Base-by-base conservation (phyloP, 2,329 filamentous ascomycete genomes). In the Aspergillus tanneri region DNA sequence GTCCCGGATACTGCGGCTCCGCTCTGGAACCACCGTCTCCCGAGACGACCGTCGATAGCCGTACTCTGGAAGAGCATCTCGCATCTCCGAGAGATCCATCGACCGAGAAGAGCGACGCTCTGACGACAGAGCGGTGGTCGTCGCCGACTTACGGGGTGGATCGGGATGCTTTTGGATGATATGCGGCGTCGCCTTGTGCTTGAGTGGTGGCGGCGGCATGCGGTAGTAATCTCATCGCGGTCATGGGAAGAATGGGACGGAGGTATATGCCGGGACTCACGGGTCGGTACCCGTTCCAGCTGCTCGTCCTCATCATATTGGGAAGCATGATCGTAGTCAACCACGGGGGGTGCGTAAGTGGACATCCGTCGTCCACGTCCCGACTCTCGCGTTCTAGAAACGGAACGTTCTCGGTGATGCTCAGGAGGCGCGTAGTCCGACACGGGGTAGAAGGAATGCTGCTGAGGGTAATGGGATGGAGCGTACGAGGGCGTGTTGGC, bases 141-240 rank as follows among this genome's bases (percentile, higher is more conserved):
- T 65, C 18, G 56, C 59, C n/a, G 58, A 41, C 44, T 71, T 71
- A 16, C 61, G 67, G 5, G 58, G 49, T 11, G 54, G 52, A 12
- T 68, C 62, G 1, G 66, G 65, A 16, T 62, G 65, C 40, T 60
- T 66, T 48, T 70, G 68, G 46, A 71, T 69, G 23, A 72, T 65
- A 22, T 69, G 64, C 6, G 61, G 61, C 24, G 56, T 46, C 23
- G 58, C 49, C 42, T 58, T 66, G 27, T 53, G 44, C 45, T 63
- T 69, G 16, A 58, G 46, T 4, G 65, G 63, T n/a, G 72, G 71
- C 5, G 69, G 72, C 36, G 70, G 71, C 69, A 74, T 73, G 43
- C 59, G 67, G 50, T 72, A 70, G 43, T 62, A 72, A 38, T 73
- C 72, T 74, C 71, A 35, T 70, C 69, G 12, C 58, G 62, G 9